These are phyloP conservation scores for Pyrenopolyporus hunteri DNA, from an alignment of 495 filamentous ascomycete species.

Conservation along the genomic window DNA sequence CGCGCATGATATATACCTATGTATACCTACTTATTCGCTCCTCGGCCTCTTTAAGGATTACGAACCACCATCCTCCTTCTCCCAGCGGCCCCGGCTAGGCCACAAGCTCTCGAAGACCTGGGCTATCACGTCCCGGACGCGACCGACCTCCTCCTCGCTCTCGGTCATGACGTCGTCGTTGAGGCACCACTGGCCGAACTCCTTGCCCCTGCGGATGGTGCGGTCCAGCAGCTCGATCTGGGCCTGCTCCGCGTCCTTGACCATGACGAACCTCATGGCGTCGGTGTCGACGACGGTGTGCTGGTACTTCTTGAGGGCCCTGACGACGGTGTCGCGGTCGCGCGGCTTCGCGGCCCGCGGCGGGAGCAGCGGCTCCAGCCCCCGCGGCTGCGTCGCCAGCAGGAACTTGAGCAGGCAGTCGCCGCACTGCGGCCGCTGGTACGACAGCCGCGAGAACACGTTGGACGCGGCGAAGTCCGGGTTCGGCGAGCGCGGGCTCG, in stretches of 20 bases:
- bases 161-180: slow-evolving; percentile 52
- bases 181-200: slow-evolving; percentile 49
- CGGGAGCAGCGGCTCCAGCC: slow-evolving; percentile 46
- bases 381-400: slow-evolving; percentile 41
- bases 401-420: slow-evolving; percentile 51
- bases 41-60: background rate
- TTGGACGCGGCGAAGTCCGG: slow-evolving; percentile 46
- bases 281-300: slow-evolving; percentile 49
- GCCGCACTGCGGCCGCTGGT: slow-evolving; percentile 47
- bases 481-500: slow-evolving; percentile 36
- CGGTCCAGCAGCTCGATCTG: slow-evolving; percentile 46
- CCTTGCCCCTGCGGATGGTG: slow-evolving; percentile 39
- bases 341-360: slow-evolving; percentile 30
- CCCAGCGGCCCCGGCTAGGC: slow-evolving; percentile 27
- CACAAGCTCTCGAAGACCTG: slow-evolving; percentile 34
- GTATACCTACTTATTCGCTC: background rate
- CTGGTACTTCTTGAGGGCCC: slow-evolving; percentile 51
- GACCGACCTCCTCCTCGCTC: slow-evolving; percentile 32
- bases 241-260: slow-evolving; percentile 53
- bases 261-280: slow-evolving; percentile 51
- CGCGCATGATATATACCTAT: slow-evolving; percentile 6
- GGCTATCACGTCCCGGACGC: slow-evolving; percentile 31
- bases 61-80: slow-evolving; percentile 17
- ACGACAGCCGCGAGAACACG: slow-evolving; percentile 47
- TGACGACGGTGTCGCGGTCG: slow-evolving; percentile 44